Evolutionary conservation across 345 rosid genomes (phyloP), one percentile per base, ranked within the genome.

Genomic region (Arabis alpina): DNA sequence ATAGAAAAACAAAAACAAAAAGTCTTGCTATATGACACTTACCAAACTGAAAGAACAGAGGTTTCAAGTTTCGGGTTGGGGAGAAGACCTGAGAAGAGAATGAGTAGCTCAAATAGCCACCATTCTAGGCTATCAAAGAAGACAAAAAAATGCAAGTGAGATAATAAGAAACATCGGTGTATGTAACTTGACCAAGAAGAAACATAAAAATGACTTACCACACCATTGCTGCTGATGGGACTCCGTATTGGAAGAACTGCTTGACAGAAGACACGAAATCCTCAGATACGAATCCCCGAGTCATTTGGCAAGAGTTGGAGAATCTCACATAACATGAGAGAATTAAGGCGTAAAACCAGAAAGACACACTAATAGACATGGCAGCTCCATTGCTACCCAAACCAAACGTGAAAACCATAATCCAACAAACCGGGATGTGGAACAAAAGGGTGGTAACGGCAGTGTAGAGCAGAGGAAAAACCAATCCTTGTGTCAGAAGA

Each of bases 1-100:
- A 12, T 0, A 15, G 16, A 6, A 25, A 32, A 9, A 28, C 7
- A 36, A n/a, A n/a, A n/a, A n/a, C n/a, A n/a, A n/a, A n/a, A 41
- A 27, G n/a, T 6, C 0, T 3, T 24, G 27, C 66, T n/a, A 25
- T 30, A 32, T 36, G 66, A 50, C 30, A 61, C 19, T 50, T 28
- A 87, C 88, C 88, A 82, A 59, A 88, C 79, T 15, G 87, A 81
- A 63, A 82, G 88, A 49, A 84, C 83, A 19, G 90, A 88, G 37
- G 90, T 86, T 77, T 86, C 85, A 59, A 86, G 78, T 16, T 82
- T 61, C 6, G 86, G 86, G 70, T 88, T 84, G 0, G 86, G 77
- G 37, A 82, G 66, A 10, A 88, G 74, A n/a, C 88, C 87, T 6
- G 86, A 85, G 13, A 59, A 69, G 65, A 85, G 64, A 25, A 51